These are phyloP conservation scores for Polysphondylium violaceum DNA, from an alignment of 78 protist genomes.

Conservation along the genomic window DNA sequence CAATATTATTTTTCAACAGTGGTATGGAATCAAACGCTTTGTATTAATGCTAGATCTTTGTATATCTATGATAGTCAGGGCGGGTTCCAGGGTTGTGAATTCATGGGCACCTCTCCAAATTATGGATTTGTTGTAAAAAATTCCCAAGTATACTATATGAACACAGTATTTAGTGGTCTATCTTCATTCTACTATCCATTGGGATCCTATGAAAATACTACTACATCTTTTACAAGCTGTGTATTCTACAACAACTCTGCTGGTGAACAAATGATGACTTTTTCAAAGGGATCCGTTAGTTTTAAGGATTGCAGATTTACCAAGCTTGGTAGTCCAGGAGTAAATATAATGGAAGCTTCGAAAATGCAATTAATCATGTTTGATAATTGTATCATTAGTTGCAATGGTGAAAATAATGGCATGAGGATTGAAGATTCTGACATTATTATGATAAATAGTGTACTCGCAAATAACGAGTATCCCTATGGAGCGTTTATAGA, in stretches of 20 bases:
- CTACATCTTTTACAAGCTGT: neutral
- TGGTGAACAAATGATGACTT: constrained; percentile 2
- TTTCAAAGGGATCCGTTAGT: neutral
- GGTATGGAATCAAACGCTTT: neutral
- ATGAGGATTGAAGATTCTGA: neutral
- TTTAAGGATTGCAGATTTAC: neutral
- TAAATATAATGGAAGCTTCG: neutral
- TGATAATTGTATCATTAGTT: neutral
- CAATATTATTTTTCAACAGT: neutral
- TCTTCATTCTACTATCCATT: constrained; percentile 6
- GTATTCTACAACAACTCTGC: neutral
- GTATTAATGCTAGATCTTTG: neutral
- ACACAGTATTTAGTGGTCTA: neutral
- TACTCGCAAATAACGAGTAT: neutral
- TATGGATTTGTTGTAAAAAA: neutral
- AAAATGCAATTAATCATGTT: neutral
- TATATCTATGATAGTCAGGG: neutral
- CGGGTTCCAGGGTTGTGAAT: neutral
- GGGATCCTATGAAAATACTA: neutral
- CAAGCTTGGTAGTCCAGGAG: neutral
- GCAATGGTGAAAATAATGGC: neutral
- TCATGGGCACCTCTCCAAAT: neutral
- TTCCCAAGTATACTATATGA: neutral
- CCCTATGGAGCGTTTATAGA: neutral
- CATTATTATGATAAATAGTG: neutral